These are phyloP conservation scores for Colletotrichum tamarilloi DNA, from an alignment of 2,329 filamentous ascomycete genomes.

Conservation along the genomic window DNA sequence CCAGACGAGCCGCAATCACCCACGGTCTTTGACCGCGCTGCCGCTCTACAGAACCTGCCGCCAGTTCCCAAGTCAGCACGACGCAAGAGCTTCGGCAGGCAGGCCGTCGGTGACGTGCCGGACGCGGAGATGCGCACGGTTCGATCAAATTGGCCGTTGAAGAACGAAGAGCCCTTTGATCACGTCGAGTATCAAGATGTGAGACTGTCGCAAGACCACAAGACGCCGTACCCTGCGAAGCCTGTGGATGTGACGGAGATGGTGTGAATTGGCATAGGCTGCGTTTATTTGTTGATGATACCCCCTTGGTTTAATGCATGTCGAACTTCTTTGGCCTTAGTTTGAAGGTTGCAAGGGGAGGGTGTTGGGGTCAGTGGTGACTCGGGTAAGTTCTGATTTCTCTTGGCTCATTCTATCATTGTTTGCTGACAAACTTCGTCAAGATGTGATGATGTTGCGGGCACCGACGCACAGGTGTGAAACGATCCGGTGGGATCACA, in stretches of 20 bases:
- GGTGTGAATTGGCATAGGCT: neutral
- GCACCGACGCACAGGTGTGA: neutral
- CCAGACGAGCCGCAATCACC: constrained; percentile 13
- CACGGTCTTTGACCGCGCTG: constrained; percentile 23
- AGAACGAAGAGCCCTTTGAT: constrained; percentile 7
- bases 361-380: neutral
- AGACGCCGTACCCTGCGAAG: neutral
- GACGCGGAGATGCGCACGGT: neutral
- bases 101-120: constrained; percentile 2
- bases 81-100: constrained; percentile 18
- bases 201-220: neutral
- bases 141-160: constrained; percentile 8
- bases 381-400: neutral
- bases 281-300: constrained; percentile 6
- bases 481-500: neutral
- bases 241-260: constrained; percentile 24
- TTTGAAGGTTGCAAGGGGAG: neutral
- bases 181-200: neutral
- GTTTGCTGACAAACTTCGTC: neutral
- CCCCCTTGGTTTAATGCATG: neutral
- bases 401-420: neutral
- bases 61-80: neutral
- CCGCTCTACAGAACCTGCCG: constrained; percentile 16
- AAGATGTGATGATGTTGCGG: neutral
- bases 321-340: neutral